These are phyloP conservation scores for Aspergillus piperis DNA, from an alignment of 2,329 filamentous ascomycete genomes.

Conservation along the genomic window DNA sequence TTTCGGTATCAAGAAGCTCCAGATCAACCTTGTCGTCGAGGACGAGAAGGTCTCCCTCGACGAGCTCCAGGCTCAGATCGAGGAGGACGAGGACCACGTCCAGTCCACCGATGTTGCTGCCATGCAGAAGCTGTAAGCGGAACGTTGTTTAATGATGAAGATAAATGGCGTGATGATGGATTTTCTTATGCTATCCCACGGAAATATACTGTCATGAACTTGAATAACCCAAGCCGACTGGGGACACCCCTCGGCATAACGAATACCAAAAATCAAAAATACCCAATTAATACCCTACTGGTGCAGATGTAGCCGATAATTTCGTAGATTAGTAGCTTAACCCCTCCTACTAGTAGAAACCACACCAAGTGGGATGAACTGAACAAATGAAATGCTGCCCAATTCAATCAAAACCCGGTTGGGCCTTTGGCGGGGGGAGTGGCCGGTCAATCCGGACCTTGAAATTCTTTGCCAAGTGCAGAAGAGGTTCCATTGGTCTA, in stretches of 20 bases:
- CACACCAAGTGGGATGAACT: neutral
- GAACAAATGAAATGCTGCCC: neutral
- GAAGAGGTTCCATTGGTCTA: neutral
- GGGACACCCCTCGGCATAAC: slow-evolving; percentile 30
- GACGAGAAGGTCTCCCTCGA: slow-evolving; percentile 90
- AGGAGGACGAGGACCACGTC: slow-evolving; percentile 88
- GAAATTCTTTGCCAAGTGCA: neutral
- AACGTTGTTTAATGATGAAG: slow-evolving; percentile 34
- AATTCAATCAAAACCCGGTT: neutral
- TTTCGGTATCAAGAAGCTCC: slow-evolving; percentile 98
- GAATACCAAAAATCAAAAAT: slow-evolving; percentile 32
- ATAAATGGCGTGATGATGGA: slow-evolving; percentile 36
- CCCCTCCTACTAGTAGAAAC: neutral
- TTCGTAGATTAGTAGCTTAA: neutral
- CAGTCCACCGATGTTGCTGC: slow-evolving; percentile 89
- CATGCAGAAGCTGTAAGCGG: slow-evolving; percentile 85
- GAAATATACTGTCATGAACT: slow-evolving; percentile 41
- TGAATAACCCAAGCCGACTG: slow-evolving; percentile 27
- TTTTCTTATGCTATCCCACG: slow-evolving; percentile 36
- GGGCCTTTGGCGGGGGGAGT: neutral
- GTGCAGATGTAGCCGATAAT: neutral
- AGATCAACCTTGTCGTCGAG: slow-evolving; percentile 97
- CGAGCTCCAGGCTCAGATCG: slow-evolving; percentile 85
- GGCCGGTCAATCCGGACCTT: neutral
- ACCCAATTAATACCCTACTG: slow-evolving; percentile 15